Percentiles rank a stretch among this genome's conserved stretches.
These are phyloP conservation scores for Echium plantagineum DNA, from an alignment of 257 asterid genomes.

Conservation along the genomic window DNA sequence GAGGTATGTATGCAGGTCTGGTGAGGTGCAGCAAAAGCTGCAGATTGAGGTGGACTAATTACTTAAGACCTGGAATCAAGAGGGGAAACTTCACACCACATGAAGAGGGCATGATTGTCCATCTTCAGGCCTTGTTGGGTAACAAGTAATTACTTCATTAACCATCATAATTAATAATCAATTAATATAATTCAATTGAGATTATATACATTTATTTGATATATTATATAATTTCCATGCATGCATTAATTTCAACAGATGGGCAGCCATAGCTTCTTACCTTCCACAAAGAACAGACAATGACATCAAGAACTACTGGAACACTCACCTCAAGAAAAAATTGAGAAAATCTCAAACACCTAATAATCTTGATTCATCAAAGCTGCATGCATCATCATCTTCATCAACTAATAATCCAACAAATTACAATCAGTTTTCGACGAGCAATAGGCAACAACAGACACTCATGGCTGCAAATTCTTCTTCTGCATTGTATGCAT, in stretches of 20 bases:
- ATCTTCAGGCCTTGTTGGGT: slow-evolving; percentile 89
- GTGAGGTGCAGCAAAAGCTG: slow-evolving; percentile 98
- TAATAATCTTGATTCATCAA: slow-evolving; percentile 22
- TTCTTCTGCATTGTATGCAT: slow-evolving; percentile 54
- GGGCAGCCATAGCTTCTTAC: slow-evolving; percentile 98
- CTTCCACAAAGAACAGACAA: slow-evolving; percentile 92
- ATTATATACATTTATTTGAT: not conserved
- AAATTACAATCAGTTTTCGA: slow-evolving; percentile 21
- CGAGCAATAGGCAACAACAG: slow-evolving; percentile 8
- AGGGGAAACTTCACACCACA: slow-evolving; percentile 94
- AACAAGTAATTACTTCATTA: slow-evolving; percentile 48
- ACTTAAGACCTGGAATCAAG: slow-evolving; percentile 90
- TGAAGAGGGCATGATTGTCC: slow-evolving; percentile 96
- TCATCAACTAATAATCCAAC: slow-evolving; percentile 19
- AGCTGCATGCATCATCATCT: slow-evolving; percentile 14
- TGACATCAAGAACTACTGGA: slow-evolving; percentile 95
- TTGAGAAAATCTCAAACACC: slow-evolving; percentile 47
- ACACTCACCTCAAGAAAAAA: slow-evolving; percentile 90
- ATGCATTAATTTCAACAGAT: slow-evolving; percentile 25
- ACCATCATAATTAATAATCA: not conserved
- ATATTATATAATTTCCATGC: not conserved
- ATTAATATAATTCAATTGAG: not conserved
- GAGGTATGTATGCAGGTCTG: slow-evolving; percentile 37
- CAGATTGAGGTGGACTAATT: slow-evolving; percentile 92
- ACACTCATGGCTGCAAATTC: slow-evolving; percentile 10